Base-by-base conservation (phyloP, 352 stramenopile genomes). In the Blastocystis sp. region DNA sequence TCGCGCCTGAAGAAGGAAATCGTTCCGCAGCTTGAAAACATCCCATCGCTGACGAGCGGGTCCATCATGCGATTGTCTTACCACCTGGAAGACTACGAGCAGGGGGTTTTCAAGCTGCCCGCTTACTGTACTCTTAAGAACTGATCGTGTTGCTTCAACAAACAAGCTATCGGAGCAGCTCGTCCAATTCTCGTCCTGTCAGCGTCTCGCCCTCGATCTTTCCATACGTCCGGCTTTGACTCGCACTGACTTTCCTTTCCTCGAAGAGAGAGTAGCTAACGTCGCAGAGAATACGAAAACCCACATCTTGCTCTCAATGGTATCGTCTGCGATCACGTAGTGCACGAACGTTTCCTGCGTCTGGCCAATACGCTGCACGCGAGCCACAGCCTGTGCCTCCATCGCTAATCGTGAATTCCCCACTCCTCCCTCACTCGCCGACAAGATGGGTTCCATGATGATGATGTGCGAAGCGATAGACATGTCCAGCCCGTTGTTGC, bases 401-500 rank as follows among this genome's bases (percentile, higher is more conserved):
- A 84, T 62, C 34, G 74, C 74, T 56, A 56, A 17, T 56, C 48
- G 48, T 56, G 48, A 56, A 56, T 17, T 14, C 5, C 5, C 5
- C 5, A 17, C 5, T 7, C 5, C 14, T 7, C 48, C 5, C 66
- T 48, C 61, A 84, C 74, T 84, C n/a, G 74, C 74, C 21, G 74
- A 84, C 11, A 84, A 23, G 19, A 84, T 62, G 40, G 74, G 74
- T 70, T 84, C 74, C 34, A 84, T 67, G 45, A 84, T 62, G 38
- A 84, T 64, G 11, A 84, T 45, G 48, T 84, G 74, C 23, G 74
- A 59, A 11, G 74, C 74, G 10, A 66, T 19, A 11, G 74, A 84
- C 74, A 84, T 56, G 48, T 84, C 74, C 21, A 84, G 34, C 28
- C 74, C 74, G 41, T 84, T 84, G 21, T 84, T 84, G 5, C 74